A percentile compares a stretch with the other conserved stretches of the same genome.
phyloP scores from a whole-genome alignment of 1,139 yeast species.

The Kodamaea plutei region DNA sequence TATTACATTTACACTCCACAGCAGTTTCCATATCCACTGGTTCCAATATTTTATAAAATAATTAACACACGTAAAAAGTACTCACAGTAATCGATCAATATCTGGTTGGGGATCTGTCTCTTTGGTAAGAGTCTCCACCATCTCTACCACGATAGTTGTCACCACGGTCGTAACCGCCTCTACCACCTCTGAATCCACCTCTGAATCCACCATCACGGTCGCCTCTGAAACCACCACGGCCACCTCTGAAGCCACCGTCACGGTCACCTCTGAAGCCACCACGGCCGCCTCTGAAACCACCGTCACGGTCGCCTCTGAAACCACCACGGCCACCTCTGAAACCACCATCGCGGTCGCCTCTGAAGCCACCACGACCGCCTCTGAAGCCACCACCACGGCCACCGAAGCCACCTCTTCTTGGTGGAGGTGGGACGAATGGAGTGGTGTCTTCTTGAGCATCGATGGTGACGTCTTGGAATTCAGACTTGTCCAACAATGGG shows the following conservation, averaged over 20 bases:
- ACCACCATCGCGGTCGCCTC: constrained; percentile 24
- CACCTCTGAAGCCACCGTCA: constrained; percentile 36
- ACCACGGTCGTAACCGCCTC: constrained; percentile 39
- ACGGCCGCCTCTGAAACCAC: constrained; percentile 32
- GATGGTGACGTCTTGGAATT: constrained; percentile 62
- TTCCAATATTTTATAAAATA: constrained; percentile 5
- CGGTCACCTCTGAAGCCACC: constrained; percentile 34
- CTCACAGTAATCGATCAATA: constrained; percentile 34
- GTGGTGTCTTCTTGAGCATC: constrained; percentile 77
- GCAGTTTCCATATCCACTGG: constrained; percentile 4
- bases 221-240: constrained; percentile 27
- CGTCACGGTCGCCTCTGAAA: constrained; percentile 22
- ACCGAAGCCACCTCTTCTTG: constrained; percentile 53
- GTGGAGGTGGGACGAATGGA: constrained; percentile 67
- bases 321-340: constrained; percentile 32
- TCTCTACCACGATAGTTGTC: constrained; percentile 30
- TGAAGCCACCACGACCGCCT: constrained; percentile 17
- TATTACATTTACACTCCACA: constrained; percentile 37
- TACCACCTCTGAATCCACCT: constrained; percentile 29
- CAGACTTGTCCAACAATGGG: constrained; percentile 64
- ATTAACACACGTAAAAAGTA: constrained; percentile 6
- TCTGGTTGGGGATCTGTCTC: constrained; percentile 62
- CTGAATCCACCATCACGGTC: constrained; percentile 20
- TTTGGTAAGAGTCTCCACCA: constrained; percentile 35
- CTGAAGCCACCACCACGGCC: constrained; percentile 35